Percentiles rank a stretch among this genome's conserved stretches.
Evolutionary conservation across 768 basidiomycete genomes (phyloP).

Genomic region (Agaricus sinodeliciosus): DNA sequence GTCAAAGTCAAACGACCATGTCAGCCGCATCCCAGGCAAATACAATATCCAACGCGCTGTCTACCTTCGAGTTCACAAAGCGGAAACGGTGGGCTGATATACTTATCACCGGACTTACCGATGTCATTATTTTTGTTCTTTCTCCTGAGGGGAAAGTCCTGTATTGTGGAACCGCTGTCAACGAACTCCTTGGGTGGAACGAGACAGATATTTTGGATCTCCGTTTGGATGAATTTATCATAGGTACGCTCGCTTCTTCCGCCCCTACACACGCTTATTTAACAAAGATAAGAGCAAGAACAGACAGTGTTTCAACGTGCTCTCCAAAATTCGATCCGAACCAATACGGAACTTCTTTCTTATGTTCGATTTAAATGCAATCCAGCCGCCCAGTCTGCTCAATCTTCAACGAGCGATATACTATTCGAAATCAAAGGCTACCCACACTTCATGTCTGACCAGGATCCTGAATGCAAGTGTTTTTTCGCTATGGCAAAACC

Average conservation of each 20-base stretch:
- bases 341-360: constrained; percentile 42
- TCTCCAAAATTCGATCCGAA: constrained; percentile 50
- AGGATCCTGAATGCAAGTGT: constrained; percentile 40
- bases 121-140: constrained; percentile 63
- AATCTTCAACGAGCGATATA: constrained; percentile 33
- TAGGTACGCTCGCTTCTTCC: constrained; percentile 34
- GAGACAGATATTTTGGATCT: constrained; percentile 66
- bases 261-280: constrained; percentile 6
- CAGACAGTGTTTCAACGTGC: constrained; percentile 43
- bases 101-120: constrained; percentile 68
- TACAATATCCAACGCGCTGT: constrained; percentile 18
- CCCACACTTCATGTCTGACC: constrained; percentile 40
- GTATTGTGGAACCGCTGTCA: constrained; percentile 62
- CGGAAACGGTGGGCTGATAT: constrained; percentile 85
- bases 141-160: constrained; percentile 57
- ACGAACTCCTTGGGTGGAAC: constrained; percentile 73
- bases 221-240: constrained; percentile 58
- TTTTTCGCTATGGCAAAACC: constrained; percentile 74
- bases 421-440: constrained; percentile 70
- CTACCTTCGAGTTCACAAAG: constrained; percentile 76
- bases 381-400: constrained; percentile 16
- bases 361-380: constrained; percentile 58
- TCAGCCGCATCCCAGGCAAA: constrained; percentile 9
- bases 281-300: constrained; percentile 45
- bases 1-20: constrained; percentile 5